Percentiles rank a stretch among this genome's conserved stretches.
phyloP scores from a whole-genome alignment of 2,329 filamentous ascomycete species.

The Scopulariopsis brevicaulis region DNA sequence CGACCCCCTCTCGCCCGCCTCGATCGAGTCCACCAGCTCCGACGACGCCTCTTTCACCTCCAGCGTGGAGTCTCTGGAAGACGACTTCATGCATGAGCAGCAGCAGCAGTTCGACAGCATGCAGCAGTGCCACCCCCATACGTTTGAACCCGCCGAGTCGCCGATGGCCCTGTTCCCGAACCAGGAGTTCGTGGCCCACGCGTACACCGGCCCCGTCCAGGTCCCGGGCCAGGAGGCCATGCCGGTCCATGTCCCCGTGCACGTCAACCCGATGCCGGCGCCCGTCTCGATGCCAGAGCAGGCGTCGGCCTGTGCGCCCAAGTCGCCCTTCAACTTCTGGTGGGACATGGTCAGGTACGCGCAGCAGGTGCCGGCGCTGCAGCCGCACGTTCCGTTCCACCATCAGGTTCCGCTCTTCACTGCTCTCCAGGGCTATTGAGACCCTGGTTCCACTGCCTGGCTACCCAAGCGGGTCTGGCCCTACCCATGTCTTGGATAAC shows the following conservation, averaged over 20 bases:
- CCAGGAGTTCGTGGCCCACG: conserved; percentile 34
- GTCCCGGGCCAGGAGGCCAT: conserved; percentile 20
- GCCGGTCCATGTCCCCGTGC: conserved; percentile 16
- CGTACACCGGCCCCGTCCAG: conserved; percentile 26
- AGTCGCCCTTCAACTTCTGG: conserved; percentile 36
- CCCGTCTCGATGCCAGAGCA: conserved; percentile 11
- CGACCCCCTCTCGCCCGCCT: conserved; percentile 36
- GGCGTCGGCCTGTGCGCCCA: conserved; percentile 25
- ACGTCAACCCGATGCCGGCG: conserved; percentile 8
- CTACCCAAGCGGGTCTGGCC: not conserved
- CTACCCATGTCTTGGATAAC: not conserved
- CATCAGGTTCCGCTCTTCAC: conserved; percentile 39
- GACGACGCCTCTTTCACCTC: conserved; percentile 45
- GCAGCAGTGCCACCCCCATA: conserved; percentile 23
- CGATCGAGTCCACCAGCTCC: conserved; percentile 24
- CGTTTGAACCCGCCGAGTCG: conserved; percentile 33
- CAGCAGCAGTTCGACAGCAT: conserved; percentile 9
- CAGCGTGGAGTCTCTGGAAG: conserved; percentile 38
- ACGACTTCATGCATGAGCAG: conserved; percentile 33
- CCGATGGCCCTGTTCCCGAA: conserved; percentile 23
- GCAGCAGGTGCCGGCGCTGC: conserved; percentile 33
- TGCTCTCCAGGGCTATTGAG: conserved; percentile 39
- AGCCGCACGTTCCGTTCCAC: conserved; percentile 38
- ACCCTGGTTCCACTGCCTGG: not conserved
- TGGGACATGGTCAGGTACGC: conserved; percentile 43